Evolutionary conservation across 345 rosid species (phyloP).

Genomic region (Combretum micranthum): DNA sequence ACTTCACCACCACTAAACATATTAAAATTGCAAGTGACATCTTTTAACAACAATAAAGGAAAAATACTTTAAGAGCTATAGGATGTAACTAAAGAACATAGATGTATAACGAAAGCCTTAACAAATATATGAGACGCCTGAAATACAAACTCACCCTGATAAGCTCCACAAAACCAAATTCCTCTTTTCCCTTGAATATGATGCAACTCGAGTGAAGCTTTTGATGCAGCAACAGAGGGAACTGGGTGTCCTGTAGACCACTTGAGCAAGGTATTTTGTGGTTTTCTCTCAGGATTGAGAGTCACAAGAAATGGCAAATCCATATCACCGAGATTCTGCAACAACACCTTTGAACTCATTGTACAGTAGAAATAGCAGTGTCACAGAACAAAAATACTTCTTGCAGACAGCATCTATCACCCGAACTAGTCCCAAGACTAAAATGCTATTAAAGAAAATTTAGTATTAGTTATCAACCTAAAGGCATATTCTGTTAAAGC

Average conservation of each 20-base stretch:
- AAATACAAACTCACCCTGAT: slow-evolving; percentile 56
- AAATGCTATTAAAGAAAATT: no score
- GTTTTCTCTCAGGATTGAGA: slow-evolving; percentile 59
- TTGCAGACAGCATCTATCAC: no score
- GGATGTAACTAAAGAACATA: no score
- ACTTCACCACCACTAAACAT: no score
- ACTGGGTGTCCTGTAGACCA: slow-evolving; percentile 90
- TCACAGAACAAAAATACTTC: neutral
- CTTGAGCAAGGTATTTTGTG: slow-evolving; percentile 59
- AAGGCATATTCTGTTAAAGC: neutral
- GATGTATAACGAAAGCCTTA: no score
- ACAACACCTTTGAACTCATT: no score
- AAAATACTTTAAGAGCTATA: no score
- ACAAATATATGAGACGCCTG: neutral
- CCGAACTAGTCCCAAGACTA: no score
- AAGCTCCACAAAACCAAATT: slow-evolving; percentile 93
- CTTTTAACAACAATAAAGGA: no score
- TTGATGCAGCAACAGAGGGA: slow-evolving; percentile 80
- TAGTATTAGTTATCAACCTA: no score
- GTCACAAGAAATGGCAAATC: slow-evolving; percentile 65
- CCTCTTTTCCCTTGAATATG: slow-evolving; percentile 77
- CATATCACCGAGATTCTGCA: slow-evolving; percentile 77
- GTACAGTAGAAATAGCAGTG: no score
- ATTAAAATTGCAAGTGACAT: no score
- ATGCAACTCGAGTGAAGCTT: slow-evolving; percentile 68